Evolutionary conservation across 768 basidiomycete species (phyloP).

Genomic region (Pleurotus sapidus): DNA sequence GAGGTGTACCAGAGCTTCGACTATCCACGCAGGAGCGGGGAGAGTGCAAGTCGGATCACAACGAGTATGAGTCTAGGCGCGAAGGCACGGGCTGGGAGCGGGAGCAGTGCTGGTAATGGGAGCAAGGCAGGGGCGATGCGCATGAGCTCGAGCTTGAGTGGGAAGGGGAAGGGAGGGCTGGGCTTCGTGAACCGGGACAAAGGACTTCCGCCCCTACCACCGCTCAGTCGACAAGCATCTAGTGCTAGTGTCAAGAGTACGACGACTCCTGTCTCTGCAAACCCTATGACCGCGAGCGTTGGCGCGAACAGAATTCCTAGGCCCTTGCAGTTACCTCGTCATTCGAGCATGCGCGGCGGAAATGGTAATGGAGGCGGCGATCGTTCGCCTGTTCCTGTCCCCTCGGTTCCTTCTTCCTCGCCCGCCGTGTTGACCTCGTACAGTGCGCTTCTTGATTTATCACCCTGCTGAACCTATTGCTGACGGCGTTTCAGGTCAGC

Average conservation of each 20-base stretch:
- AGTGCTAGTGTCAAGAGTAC: background rate
- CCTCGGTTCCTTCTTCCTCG: constrained; percentile 18
- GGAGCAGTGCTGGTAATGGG: too few species aligned
- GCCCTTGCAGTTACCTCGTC: constrained; percentile 29
- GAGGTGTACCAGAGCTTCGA: constrained; percentile 6
- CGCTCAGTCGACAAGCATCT: constrained; percentile 14
- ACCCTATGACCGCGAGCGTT: background rate
- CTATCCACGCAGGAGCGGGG: background rate
- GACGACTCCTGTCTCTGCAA: background rate
- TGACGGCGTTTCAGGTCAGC: background rate
- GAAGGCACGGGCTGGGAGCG: too few species aligned
- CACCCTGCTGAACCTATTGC: constrained; percentile 10
- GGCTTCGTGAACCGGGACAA: constrained; percentile 28
- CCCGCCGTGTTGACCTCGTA: background rate
- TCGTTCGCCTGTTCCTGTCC: constrained; percentile 32
- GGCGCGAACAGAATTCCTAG: constrained; percentile 17
- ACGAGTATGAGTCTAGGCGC: too few species aligned
- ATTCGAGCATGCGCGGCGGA: constrained; percentile 1
- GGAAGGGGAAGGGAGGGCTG: background rate
- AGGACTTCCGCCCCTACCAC: constrained; percentile 30
- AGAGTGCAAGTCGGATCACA: background rate
- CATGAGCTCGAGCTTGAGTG: too few species aligned
- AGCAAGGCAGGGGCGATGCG: too few species aligned
- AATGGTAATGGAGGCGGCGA: constrained; percentile 17
- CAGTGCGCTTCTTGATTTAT: constrained; percentile 9